These are phyloP conservation scores for Pseudopithomyces maydicus DNA, from an alignment of 2,329 filamentous ascomycete genomes.

Conservation along the genomic window DNA sequence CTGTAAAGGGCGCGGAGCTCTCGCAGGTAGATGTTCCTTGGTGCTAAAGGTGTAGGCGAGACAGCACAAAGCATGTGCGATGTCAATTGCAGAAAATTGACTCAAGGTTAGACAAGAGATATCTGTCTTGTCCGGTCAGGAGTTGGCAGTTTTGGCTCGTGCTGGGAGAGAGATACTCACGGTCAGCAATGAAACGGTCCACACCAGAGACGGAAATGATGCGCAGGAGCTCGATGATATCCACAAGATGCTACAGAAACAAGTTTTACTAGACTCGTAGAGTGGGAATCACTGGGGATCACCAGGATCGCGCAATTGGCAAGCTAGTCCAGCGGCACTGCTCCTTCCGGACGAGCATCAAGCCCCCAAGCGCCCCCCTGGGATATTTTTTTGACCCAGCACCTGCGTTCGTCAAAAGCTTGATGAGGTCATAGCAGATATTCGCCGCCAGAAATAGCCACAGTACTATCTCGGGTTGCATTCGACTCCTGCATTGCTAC, in stretches of 20 bases:
- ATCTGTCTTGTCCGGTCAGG: neutral
- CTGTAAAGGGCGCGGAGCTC: too few relatives aligned
- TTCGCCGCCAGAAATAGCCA: conserved; percentile 6
- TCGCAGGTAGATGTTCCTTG: too few relatives aligned
- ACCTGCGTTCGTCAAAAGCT: neutral
- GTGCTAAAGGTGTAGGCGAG: neutral
- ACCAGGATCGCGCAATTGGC: neutral
- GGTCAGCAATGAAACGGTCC: neutral
- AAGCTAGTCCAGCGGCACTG: conserved; percentile 1
- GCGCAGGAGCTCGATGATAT: conserved; percentile 1
- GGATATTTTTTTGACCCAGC: neutral
- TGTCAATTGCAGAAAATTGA: neutral
- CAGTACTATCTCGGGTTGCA: conserved; percentile 1
- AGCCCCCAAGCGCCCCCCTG: neutral
- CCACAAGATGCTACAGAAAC: neutral
- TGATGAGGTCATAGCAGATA: conserved; percentile 18
- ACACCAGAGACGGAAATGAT: conserved; percentile 13
- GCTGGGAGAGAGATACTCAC: conserved; percentile 12
- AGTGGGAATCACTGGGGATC: neutral
- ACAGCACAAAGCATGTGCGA: neutral
- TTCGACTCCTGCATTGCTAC: conserved; percentile 1
- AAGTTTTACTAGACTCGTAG: neutral
- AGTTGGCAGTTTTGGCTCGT: conserved; percentile 4
- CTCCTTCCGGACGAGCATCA: neutral
- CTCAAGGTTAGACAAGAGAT: neutral